Evolutionary conservation across 352 stramenopile genomes (phyloP).

Genomic region (Globisporangium mamillatum): DNA sequence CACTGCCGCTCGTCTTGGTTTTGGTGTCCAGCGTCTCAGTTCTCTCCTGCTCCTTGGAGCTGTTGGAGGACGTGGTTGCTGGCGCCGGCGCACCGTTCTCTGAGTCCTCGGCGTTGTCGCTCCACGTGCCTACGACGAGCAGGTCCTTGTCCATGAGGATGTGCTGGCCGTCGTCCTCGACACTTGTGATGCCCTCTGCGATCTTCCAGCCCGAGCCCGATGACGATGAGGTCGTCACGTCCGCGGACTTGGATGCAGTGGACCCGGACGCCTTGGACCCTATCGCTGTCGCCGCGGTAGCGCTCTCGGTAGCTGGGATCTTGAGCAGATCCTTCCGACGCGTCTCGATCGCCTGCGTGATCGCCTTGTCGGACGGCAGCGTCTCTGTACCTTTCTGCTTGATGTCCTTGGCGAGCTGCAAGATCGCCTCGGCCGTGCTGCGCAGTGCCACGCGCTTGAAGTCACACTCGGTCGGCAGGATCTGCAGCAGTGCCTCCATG

Average conservation of each 20-base stretch:
- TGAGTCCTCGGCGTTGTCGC: conserved; percentile 1
- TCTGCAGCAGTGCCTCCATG: conserved; percentile 14
- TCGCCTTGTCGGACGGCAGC: conserved; percentile 10
- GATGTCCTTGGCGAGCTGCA: conserved; percentile 15
- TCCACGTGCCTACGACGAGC: conserved; percentile 17
- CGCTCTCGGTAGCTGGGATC: not conserved
- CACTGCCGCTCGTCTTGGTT: not conserved
- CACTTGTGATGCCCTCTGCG: not conserved
- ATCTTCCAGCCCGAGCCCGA: conserved; percentile 3
- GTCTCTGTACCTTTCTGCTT: not conserved
- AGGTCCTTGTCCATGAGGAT: conserved; percentile 20
- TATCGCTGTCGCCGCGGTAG: not conserved
- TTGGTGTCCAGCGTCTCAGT: not conserved
- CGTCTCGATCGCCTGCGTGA: conserved; percentile 13
- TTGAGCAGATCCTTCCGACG: conserved; percentile 14
- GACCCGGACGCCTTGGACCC: not conserved
- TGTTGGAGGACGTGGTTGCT: not conserved
- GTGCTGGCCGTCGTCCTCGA: conserved; percentile 10
- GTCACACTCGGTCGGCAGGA: conserved; percentile 21
- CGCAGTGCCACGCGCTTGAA: conserved; percentile 17
- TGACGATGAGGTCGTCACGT: not conserved
- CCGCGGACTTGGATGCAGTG: not conserved
- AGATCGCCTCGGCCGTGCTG: conserved; percentile 18
- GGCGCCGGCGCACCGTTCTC: not conserved
- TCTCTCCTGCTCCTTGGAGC: not conserved